These are phyloP conservation scores for Arachnomyces sp. DNA, from an alignment of 2,329 filamentous ascomycete genomes.

Conservation along the genomic window DNA sequence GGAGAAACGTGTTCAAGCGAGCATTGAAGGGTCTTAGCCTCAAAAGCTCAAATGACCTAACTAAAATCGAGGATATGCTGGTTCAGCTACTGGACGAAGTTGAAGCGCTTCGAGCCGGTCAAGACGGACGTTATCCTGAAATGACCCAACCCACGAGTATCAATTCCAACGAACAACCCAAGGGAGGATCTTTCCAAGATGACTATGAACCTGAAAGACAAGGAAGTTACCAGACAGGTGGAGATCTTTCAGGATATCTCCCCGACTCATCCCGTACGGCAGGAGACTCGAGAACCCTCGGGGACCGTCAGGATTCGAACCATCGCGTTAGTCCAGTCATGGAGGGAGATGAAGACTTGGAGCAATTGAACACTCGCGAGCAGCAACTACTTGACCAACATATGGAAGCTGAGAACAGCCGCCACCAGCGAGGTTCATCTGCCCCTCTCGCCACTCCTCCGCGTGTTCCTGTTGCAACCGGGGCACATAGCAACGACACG, in stretches of 20 bases:
- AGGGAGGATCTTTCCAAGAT: constrained; percentile 59
- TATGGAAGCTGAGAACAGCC: constrained; percentile 50
- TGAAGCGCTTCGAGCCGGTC: constrained; percentile 63
- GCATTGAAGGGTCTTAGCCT: constrained; percentile 85
- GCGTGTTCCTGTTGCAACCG: constrained; percentile 32
- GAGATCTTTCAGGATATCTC: constrained; percentile 67
- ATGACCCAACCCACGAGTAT: constrained; percentile 44
- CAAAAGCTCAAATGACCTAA: constrained; percentile 80
- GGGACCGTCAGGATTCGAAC: constrained; percentile 52
- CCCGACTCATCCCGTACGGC: constrained; percentile 46
- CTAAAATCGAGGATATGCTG: constrained; percentile 84
- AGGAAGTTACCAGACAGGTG: constrained; percentile 66
- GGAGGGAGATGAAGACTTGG: constrained; percentile 72
- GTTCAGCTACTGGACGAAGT: constrained; percentile 89
- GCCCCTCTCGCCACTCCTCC: constrained; percentile 40
- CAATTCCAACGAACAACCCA: constrained; percentile 63
- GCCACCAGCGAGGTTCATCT: constrained; percentile 35
- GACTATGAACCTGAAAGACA: constrained; percentile 77
- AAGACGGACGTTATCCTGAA: constrained; percentile 37
- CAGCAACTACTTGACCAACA: constrained; percentile 46
- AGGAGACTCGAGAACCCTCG: constrained; percentile 28
- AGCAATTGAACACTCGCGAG: constrained; percentile 45
- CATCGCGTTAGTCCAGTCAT: constrained; percentile 85
- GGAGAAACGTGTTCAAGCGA: constrained; percentile 85
- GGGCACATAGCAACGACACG: constrained; percentile 64